Evolutionary conservation across 805 yeast genomes (phyloP).

Genomic region (Ogataea sp.): DNA sequence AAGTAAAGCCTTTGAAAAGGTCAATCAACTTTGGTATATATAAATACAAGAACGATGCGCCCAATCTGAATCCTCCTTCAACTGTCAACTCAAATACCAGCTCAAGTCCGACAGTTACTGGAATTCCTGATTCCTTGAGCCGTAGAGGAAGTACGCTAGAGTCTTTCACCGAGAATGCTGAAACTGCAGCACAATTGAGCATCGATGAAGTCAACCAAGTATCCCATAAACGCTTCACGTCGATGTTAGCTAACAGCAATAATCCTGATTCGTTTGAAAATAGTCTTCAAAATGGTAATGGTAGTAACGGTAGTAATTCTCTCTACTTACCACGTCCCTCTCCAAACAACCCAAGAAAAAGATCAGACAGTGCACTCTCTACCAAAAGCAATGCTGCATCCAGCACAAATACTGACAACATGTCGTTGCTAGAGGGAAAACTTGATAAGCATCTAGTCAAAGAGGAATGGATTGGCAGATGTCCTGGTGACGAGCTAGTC

Average conservation of each 20-base stretch:
- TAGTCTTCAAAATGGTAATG: background rate
- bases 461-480: conserved; percentile 46
- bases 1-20: conserved; percentile 67
- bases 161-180: background rate
- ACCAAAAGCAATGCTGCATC: conserved; percentile 32
- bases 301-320: background rate
- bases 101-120: too few relatives aligned
- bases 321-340: conserved; percentile 3
- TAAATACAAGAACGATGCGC: conserved; percentile 15
- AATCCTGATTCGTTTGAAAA: too few relatives aligned
- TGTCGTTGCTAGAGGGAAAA: conserved; percentile 38
- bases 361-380: conserved; percentile 19
- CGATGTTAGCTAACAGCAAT: too few relatives aligned
- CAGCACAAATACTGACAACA: conserved; percentile 7
- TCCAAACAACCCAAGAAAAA: conserved; percentile 3
- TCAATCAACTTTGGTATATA: conserved; percentile 37
- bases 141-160: too few relatives aligned
- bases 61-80: background rate
- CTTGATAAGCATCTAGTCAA: conserved; percentile 44
- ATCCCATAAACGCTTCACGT: conserved; percentile 19
- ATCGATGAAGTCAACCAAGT: conserved; percentile 23
- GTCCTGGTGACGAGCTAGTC: conserved; percentile 52
- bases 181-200: conserved; percentile 14
- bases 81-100: background rate
- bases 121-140: too few relatives aligned